These are phyloP conservation scores for Eruca vesicaria DNA, from an alignment of 441 rosid genomes.

Conservation along the genomic window DNA sequence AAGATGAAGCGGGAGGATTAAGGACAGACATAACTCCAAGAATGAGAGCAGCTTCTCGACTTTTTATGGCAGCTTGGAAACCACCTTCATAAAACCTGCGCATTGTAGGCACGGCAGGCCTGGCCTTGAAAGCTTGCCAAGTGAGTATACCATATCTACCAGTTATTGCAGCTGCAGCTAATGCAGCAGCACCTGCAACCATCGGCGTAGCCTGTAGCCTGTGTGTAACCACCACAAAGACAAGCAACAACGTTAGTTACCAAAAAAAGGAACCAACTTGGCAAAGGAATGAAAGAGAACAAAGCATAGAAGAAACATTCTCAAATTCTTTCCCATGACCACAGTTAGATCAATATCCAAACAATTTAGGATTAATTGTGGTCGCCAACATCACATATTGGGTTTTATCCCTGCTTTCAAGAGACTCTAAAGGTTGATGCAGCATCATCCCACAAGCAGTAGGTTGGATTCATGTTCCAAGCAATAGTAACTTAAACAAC, in stretches of 20 bases:
- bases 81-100: constrained; percentile 68
- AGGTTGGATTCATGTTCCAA: too few relatives aligned
- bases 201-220: constrained; percentile 37
- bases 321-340: too few relatives aligned
- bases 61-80: constrained; percentile 54
- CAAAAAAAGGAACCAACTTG: neutral
- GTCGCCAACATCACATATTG: too few relatives aligned
- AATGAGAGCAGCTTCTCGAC: constrained; percentile 68
- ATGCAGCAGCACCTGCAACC: constrained; percentile 33
- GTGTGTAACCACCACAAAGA: constrained; percentile 1
- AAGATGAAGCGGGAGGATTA: neutral
- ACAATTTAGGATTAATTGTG: too few relatives aligned
- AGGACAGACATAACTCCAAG: constrained; percentile 58
- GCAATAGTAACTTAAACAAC: too few relatives aligned
- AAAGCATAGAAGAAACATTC: neutral
- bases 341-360: too few relatives aligned
- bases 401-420: too few relatives aligned
- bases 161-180: constrained; percentile 51
- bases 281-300: too few relatives aligned
- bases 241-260: neutral
- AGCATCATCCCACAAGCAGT: too few relatives aligned
- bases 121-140: constrained; percentile 74
- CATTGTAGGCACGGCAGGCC: constrained; percentile 49
- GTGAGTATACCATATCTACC: constrained; percentile 59
- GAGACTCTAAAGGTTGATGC: too few relatives aligned